Evolutionary conservation across 768 basidiomycete species (phyloP).

Genomic region (Galerina sulciceps): DNA sequence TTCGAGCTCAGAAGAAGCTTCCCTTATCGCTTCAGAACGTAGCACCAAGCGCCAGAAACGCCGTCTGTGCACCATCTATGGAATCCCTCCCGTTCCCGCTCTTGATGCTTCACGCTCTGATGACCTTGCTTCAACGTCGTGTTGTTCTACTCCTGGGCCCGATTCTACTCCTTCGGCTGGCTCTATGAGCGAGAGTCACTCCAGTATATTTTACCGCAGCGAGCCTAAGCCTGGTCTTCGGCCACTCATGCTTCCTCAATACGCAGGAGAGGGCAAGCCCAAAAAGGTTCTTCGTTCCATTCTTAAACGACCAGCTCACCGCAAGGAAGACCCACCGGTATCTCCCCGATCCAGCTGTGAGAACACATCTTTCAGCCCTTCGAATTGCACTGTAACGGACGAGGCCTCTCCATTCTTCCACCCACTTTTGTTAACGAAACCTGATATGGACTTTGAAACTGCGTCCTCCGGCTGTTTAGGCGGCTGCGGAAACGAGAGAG

Average conservation of each 20-base stretch:
- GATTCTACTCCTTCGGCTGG: not conserved
- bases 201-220: not conserved
- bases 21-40: not conserved
- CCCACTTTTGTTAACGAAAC: too few relatives aligned
- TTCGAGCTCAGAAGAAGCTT: not conserved
- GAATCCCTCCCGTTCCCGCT: not conserved
- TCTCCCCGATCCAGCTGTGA: too few relatives aligned
- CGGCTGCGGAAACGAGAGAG: too few relatives aligned
- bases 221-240: not conserved
- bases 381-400: too few relatives aligned
- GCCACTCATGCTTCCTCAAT: not conserved
- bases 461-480: too few relatives aligned
- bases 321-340: too few relatives aligned
- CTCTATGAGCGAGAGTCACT: not conserved
- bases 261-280: too few relatives aligned
- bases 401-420: too few relatives aligned
- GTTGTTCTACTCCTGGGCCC: not conserved
- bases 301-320: too few relatives aligned
- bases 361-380: too few relatives aligned
- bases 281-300: too few relatives aligned
- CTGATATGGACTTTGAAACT: too few relatives aligned
- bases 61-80: not conserved
- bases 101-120: not conserved
- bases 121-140: not conserved
- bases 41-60: not conserved